Evolutionary conservation across 805 yeast genomes (phyloP).

Genomic region (Cyberlindnera euphorbiiphila): DNA sequence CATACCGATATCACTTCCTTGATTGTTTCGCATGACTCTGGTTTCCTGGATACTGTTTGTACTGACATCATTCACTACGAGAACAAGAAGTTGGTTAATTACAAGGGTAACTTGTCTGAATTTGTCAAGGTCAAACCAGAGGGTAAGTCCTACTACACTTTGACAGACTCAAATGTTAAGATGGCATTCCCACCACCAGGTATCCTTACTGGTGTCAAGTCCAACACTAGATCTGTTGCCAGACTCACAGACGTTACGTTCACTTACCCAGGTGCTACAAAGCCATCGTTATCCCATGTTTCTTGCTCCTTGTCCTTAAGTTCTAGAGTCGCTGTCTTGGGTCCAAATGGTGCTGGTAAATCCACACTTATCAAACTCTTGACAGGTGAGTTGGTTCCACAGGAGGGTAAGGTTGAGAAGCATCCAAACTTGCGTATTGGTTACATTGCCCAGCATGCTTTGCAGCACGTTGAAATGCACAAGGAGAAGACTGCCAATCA

Average conservation of each 20-base stretch:
- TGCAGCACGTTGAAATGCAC: conserved; percentile 95
- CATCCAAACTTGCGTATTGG: conserved; percentile 98
- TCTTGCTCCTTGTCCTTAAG: conserved; percentile 90
- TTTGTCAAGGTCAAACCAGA: conserved; percentile 92
- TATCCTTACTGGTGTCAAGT: conserved; percentile 93
- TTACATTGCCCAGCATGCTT: conserved; percentile 97
- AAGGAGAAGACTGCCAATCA: conserved; percentile 97
- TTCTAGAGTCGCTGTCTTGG: conserved; percentile 95
- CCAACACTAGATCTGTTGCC: conserved; percentile 91
- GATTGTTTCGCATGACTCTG: conserved; percentile 97
- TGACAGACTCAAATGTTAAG: conserved; percentile 87
- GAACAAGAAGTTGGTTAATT: conserved; percentile 88
- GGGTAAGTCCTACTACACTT: conserved; percentile 92
- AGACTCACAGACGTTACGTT: conserved; percentile 82
- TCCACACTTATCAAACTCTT: conserved; percentile 90
- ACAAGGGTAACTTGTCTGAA: conserved; percentile 92
- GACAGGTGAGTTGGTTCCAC: conserved; percentile 88
- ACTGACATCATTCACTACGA: conserved; percentile 97
- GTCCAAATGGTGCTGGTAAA: conserved; percentile 99
- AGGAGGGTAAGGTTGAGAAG: conserved; percentile 87
- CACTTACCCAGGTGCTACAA: conserved; percentile 82
- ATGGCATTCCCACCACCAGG: conserved; percentile 99
- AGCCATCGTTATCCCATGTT: conserved; percentile 75
- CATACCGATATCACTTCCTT: conserved; percentile 88
- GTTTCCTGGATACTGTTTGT: conserved; percentile 92